These are phyloP conservation scores for Xylaria multiplex DNA, from an alignment of 2,329 filamentous ascomycete genomes.

Conservation along the genomic window DNA sequence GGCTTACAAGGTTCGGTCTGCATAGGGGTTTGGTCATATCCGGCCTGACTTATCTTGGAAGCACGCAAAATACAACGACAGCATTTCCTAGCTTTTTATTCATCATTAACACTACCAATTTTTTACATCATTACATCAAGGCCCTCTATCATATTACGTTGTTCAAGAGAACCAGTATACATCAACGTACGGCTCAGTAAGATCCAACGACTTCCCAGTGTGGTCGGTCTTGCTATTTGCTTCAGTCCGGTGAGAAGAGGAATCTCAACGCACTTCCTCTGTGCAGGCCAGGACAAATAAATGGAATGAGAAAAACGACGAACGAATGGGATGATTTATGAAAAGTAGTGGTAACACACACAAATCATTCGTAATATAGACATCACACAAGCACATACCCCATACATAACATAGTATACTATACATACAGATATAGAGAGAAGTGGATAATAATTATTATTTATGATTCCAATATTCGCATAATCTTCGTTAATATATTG, in stretches of 20 bases:
- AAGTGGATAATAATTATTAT: no score
- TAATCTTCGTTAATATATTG: no score
- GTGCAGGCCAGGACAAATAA: slow-evolving; percentile 11
- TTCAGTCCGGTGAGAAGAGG: background rate
- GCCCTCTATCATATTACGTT: slow-evolving; percentile 3
- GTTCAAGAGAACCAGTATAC: slow-evolving; percentile 5
- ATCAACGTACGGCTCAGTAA: background rate
- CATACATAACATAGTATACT: no score
- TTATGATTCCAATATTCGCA: no score
- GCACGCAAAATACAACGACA: slow-evolving; percentile 16
- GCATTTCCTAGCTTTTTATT: slow-evolving; percentile 21
- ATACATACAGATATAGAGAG: no score
- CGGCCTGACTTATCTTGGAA: slow-evolving; percentile 14
- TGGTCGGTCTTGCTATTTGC: background rate
- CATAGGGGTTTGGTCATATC: slow-evolving; percentile 28
- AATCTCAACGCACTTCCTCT: background rate
- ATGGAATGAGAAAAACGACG: slow-evolving; percentile 18
- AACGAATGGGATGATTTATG: slow-evolving; percentile 11
- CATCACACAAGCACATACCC: no score
- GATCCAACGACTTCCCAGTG: background rate
- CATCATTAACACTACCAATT: slow-evolving; percentile 7
- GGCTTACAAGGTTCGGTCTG: slow-evolving; percentile 21
- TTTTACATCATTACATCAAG: background rate
- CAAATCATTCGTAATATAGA: slow-evolving; percentile 2
- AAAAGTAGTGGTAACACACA: background rate